phyloP scores from a whole-genome alignment of 805 yeast species.

The Candida sonorensis region DNA sequence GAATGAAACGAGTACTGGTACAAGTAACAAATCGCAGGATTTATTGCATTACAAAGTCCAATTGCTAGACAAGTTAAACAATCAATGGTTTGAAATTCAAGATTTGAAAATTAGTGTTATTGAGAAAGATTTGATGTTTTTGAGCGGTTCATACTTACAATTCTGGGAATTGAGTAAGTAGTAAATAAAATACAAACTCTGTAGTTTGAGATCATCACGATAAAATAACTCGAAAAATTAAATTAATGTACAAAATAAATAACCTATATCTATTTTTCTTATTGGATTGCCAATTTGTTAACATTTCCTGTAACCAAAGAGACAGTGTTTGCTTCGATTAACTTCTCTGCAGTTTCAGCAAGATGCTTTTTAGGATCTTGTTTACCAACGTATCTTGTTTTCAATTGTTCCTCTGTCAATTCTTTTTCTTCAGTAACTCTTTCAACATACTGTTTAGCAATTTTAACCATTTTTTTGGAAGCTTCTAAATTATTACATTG shows the following conservation, averaged over 20 bases:
- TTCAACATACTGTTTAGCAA: conserved; percentile 83
- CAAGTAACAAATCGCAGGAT: neutral
- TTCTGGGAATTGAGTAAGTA: conserved; percentile 44
- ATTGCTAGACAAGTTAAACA: conserved; percentile 30
- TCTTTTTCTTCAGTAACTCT: conserved; percentile 92
- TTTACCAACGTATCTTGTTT: conserved; percentile 95
- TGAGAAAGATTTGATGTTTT: conserved; percentile 53
- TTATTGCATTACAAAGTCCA: conserved; percentile 42
- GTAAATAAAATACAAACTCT: neutral
- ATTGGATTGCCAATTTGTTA: conserved; percentile 83
- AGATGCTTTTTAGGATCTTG: conserved; percentile 98
- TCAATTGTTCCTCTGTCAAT: conserved; percentile 77
- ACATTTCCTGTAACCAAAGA: conserved; percentile 84
- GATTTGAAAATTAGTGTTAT: conserved; percentile 41
- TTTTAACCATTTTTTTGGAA: conserved; percentile 74
- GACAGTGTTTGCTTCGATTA: conserved; percentile 86
- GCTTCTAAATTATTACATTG: conserved; percentile 71
- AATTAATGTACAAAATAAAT: conserved; percentile 1
- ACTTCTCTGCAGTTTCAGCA: conserved; percentile 76
- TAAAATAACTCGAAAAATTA: no score
- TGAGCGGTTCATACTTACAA: conserved; percentile 59
- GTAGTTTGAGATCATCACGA: no score
- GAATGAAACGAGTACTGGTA: neutral
- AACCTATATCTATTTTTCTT: no score
- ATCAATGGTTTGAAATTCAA: conserved; percentile 54